Percentiles rank a stretch among this genome's conserved stretches.
Evolutionary conservation across 1,284 basidiomycete species (phyloP).

Genomic region (Chiua sp.): DNA sequence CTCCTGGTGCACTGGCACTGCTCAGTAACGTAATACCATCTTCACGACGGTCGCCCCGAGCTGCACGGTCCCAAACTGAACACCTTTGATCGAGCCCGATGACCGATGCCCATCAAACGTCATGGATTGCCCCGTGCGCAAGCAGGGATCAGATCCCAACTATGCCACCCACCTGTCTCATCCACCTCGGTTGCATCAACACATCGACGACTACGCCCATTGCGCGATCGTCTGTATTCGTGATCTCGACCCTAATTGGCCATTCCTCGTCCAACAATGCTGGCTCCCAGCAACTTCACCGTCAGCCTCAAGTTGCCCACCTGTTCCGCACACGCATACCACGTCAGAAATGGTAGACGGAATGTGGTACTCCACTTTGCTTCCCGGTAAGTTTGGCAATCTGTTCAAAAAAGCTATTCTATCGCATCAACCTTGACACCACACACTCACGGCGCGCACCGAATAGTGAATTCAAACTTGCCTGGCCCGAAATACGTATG

Average conservation of each 20-base stretch:
- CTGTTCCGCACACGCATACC: constrained; percentile 81
- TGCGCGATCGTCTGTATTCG: constrained; percentile 69
- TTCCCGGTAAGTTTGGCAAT: constrained; percentile 85
- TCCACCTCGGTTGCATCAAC: constrained; percentile 79
- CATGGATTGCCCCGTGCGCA: constrained; percentile 63
- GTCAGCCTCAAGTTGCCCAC: constrained; percentile 78
- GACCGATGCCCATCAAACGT: constrained; percentile 65
- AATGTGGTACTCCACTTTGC: constrained; percentile 81
- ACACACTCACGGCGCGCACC: too few species aligned
- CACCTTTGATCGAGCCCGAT: constrained; percentile 72
- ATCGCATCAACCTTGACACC: neutral
- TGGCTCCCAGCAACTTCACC: constrained; percentile 70
- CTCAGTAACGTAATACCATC: constrained; percentile 60
- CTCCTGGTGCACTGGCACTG: constrained; percentile 59
- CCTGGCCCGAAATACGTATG: too few species aligned
- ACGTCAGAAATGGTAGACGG: constrained; percentile 70
- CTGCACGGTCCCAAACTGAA: constrained; percentile 62
- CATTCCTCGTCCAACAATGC: constrained; percentile 83
- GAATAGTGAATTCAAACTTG: too few species aligned
- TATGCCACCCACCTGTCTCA: constrained; percentile 60
- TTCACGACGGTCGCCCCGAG: constrained; percentile 62
- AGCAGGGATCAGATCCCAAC: neutral
- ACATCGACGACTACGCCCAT: constrained; percentile 75
- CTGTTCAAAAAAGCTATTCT: constrained; percentile 83
- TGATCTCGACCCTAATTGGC: constrained; percentile 69